Evolutionary conservation across 1,284 basidiomycete genomes (phyloP), one percentile per base, ranked within the genome.

Genomic region (Ustilago vetiveriae): DNA sequence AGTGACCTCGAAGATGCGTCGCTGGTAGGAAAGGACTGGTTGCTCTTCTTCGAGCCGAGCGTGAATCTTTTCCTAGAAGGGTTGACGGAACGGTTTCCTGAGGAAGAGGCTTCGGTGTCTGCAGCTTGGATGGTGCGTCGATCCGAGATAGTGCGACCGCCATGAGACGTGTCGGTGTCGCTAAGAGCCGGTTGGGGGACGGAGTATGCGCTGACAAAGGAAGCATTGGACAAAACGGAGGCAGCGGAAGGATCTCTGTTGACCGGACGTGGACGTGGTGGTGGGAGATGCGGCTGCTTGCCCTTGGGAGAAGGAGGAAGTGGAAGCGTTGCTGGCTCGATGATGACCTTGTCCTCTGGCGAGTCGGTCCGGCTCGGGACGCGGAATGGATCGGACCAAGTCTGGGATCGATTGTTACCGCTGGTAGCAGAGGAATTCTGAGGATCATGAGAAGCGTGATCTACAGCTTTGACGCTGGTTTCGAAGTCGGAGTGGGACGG

Each of bases 161-260:
- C 38, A 6, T 45, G 33, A 9, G 45, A 33, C 3, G 58, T 40
- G 16, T 73, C 73, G 2, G 59, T 41, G n/a, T 72, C 73, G 62
- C 60, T 67, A 19, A 66, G 35, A 6, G 51, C 52, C 24, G 55
- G 53, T 23, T 52, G 44, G 2, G 49, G 29, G 11, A 67, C 16
- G 2, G 67, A 72, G 5, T 59, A 50, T 17, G 71, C 71, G 30
- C 68, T 72, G 41, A 60, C 56, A 40, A 55, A 74, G 33, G 65
- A 65, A 14, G 45, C 45, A 21, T 70, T 64, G 32, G 60, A 64
- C 16, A 56, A 24, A 30, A 70, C 47, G 5, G 67, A 71, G 14
- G 54, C 37, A 21, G 59, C 48, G 1, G 74, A 74, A 4, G 62
- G 51, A 21, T 69, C 72, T 13, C 60, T 53, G 7, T 36, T 24